Evolutionary conservation across 345 rosid genomes (phyloP).

Genomic region (Nephelium lappaceum): DNA sequence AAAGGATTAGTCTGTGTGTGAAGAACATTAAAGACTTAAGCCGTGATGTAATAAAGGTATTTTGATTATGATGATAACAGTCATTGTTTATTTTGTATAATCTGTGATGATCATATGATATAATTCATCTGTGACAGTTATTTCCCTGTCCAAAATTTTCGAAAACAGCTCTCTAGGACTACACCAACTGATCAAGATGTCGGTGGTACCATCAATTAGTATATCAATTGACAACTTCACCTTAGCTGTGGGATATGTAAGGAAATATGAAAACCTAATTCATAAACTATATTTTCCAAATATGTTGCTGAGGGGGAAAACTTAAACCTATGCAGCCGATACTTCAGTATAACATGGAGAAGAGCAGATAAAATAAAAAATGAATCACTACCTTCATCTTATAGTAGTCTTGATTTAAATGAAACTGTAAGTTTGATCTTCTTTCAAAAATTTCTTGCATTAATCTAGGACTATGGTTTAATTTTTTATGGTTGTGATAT

Average conservation of each 20-base stretch:
- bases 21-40: slow-evolving; percentile 64
- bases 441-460: background rate
- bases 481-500: background rate
- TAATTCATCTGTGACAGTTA: background rate
- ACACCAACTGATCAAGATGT: background rate
- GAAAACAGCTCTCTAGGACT: background rate
- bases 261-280: background rate
- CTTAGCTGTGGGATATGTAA: background rate
- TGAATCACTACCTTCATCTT: background rate
- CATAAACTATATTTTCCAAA: background rate
- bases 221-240: too few species aligned
- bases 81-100: background rate
- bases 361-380: background rate
- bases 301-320: background rate
- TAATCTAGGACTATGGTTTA: background rate
- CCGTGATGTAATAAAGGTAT: slow-evolving; percentile 92
- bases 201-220: too few species aligned
- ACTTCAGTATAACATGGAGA: background rate
- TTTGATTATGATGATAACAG: background rate
- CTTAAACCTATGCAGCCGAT: background rate
- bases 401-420: background rate
- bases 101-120: background rate
- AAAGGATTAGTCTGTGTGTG: slow-evolving; percentile 63
- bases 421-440: slow-evolving; percentile 1
- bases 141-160: background rate